Evolutionary conservation across 2,329 filamentous ascomycete genomes (phyloP).

Genomic region (Xylariaceae sp.): DNA sequence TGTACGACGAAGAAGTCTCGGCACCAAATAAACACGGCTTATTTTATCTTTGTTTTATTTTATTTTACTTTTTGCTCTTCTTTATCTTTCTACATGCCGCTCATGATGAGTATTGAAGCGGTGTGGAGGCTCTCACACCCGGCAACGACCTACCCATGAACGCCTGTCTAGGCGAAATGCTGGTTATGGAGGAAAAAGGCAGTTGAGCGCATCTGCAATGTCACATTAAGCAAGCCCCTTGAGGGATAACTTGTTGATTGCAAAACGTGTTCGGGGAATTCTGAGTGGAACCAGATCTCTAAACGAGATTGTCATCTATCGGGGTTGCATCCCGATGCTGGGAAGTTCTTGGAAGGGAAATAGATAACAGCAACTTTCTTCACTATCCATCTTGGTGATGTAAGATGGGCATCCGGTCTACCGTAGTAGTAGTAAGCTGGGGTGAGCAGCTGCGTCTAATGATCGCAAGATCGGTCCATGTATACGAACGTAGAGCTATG

Average conservation of each 20-base stretch:
- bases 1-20: not conserved
- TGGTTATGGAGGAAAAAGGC: not conserved
- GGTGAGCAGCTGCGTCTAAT: constrained; percentile 21
- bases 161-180: not conserved
- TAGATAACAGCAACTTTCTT: constrained; percentile 11
- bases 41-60: not conserved
- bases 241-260: constrained; percentile 25
- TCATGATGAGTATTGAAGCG: not conserved
- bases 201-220: constrained; percentile 14
- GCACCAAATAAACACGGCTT: not conserved
- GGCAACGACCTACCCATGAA: not conserved
- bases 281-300: constrained; percentile 30
- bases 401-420: constrained; percentile 13
- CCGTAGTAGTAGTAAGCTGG: constrained; percentile 26
- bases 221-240: constrained; percentile 21
- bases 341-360: constrained; percentile 16
- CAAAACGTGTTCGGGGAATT: constrained; percentile 32
- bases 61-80: not conserved
- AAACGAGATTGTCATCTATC: constrained; percentile 31
- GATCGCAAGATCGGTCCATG: constrained; percentile 11
- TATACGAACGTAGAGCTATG: constrained; percentile 2
- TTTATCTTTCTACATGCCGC: not conserved
- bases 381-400: constrained; percentile 22
- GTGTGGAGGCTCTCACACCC: not conserved
- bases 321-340: constrained; percentile 32